Base-by-base conservation (phyloP, 1,139 yeast genomes). In the Geotrichum reessii region DNA sequence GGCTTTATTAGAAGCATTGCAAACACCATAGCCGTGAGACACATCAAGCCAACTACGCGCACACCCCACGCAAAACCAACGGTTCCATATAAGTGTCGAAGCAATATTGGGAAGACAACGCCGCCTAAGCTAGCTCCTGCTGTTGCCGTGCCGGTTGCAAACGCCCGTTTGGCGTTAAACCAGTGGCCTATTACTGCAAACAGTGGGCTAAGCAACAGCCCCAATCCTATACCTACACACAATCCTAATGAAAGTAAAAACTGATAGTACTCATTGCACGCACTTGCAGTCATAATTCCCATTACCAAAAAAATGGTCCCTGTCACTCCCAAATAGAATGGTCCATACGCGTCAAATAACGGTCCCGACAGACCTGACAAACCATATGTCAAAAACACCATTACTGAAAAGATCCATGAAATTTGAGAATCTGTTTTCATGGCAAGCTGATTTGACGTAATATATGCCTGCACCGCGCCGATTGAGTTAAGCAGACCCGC, bases 41-140 rank as follows among this genome's bases (percentile, higher is more conserved):
- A 78, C 28, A 83, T 71, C 59, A 83, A 79, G 0, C 82, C 85
- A 62, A 84, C 68, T 5, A 79, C 73, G 58, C 87, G 74, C 57
- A 84, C 75, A 1, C 86, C 83, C 83, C 87, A 83, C 40, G 72
- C 73, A 66, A 76, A 85, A 0, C 89, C 89, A 25, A 81, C 73
- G 17, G 58, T n/a, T 4, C 49, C 8, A 65, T 81, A 83, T 55
- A 84, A 72, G 47, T 74, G 71, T 64, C 85, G 78, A 59, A 85
- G 75, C 79, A 84, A 76, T 37, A 85, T 69, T 1, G 90, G 86
- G 67, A 83, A 82, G 1, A 83, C 73, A 31, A 83, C 78, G 53
- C 88, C 88, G 19, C 92, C 92, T 5, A 84, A 69, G 33, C 85
- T 78, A 0, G 90, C 90, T n/a, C 90, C 89, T 65, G 80, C 79